These are phyloP conservation scores for Hypoxylon sp. DNA, from an alignment of 2,329 filamentous ascomycete species.

Conservation along the genomic window DNA sequence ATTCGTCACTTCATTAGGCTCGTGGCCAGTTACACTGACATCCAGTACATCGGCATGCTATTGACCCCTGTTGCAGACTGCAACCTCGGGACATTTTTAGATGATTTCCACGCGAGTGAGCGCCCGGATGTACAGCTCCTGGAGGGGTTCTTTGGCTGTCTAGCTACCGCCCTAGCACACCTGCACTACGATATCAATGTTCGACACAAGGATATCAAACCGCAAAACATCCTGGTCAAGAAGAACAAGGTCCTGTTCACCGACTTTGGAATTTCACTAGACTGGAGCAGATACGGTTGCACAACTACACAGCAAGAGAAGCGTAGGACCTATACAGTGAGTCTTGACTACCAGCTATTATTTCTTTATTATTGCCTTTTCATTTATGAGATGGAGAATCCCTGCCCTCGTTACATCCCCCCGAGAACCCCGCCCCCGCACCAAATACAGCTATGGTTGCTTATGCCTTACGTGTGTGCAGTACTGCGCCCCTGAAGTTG, in stretches of 20 bases:
- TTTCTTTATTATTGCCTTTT: no score
- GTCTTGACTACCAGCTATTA: conserved; percentile 4
- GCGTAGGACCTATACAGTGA: not conserved
- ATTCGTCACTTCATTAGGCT: conserved; percentile 22
- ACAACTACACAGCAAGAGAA: conserved; percentile 25
- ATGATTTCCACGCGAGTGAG: not conserved
- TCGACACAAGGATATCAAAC: conserved; percentile 54
- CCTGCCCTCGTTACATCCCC: no score
- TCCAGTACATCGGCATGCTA: conserved; percentile 22
- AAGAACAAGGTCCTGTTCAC: conserved; percentile 88
- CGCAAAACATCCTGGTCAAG: conserved; percentile 80
- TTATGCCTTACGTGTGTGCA: not conserved
- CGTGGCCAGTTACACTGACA: conserved; percentile 27
- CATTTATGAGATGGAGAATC: no score
- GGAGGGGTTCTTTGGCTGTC: conserved; percentile 50
- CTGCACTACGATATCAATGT: conserved; percentile 36
- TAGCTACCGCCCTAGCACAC: conserved; percentile 28
- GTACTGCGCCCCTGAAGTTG: conserved; percentile 30
- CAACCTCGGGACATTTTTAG: conserved; percentile 18
- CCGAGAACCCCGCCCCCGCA: not conserved
- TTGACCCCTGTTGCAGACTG: conserved; percentile 22
- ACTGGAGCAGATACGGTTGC: conserved; percentile 45
- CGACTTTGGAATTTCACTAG: conserved; percentile 48
- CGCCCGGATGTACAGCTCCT: not conserved
- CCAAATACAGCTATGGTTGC: not conserved